Evolutionary conservation across 73 alveolate species (phyloP), one percentile per base, ranked within the genome.

Genomic region (Blepharisma stoltei): DNA sequence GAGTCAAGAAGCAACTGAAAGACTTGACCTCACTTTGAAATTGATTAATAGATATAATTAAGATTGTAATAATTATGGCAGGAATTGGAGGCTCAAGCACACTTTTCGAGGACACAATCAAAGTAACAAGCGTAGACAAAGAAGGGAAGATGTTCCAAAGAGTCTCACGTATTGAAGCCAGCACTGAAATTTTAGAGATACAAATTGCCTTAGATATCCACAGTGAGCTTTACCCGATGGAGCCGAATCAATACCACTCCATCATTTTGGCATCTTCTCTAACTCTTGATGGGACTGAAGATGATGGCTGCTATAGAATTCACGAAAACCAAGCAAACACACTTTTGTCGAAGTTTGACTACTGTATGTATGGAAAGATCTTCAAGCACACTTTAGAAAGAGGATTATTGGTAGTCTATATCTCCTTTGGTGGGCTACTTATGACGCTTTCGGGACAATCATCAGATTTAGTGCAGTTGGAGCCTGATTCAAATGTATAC

Each of bases 121-220:
- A 25, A 60, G 47, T 60, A 8, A 18, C 49, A n/a, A 25, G 48
- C 11, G 73, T 60, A 20, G 73, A 60, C 47, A 14, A 38, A 60
- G 73, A 60, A 60, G 73, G 73, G 73, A 60, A 60, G 5, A 60
- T 60, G 46, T 60, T 60, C 45, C 73, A 60, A 5, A 60, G 73
- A 60, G 73, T 60, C 14, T 60, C 73, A 1, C 37, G 73, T 18
- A 25, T 60, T 14, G 73, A 60, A 60, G 73, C 46, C 5, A 18
- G 48, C 11, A 20, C 48, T 60, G 46, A 60, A 25, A n/a, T 60
- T 14, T 18, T 14, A 8, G 73, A 60, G 6, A 38, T 60, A 8
- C 73, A 60, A 60, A 25, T 60, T 14, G 23, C 73, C 45, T 60
- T 60, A 60, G 73, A 60, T 25, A 38, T 60, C 4, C 73, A 60